Evolutionary conservation across 441 rosid genomes (phyloP), one percentile per base, ranked within the genome.

Genomic region (Eutrema salsugineum): DNA sequence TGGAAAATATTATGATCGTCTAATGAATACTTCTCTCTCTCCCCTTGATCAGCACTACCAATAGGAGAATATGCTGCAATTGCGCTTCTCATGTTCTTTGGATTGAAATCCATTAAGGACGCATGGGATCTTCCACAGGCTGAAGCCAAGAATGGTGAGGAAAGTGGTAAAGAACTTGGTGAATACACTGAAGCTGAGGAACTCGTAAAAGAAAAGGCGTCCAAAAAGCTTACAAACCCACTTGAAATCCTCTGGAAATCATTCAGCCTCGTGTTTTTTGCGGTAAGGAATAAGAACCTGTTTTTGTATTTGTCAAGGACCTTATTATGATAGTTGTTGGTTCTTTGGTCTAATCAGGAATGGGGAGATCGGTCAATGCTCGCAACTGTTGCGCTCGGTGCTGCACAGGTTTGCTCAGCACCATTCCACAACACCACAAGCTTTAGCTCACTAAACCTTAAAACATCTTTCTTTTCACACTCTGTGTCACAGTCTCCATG

Each of bases 301-400:
- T 43, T 42, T 40, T 3, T 17, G n/a, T n/a, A 11, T 20, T 66
- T 42, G 36, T 53, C 42, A 27, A 55, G 44, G 48, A 62, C 19
- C 28, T 68, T 33, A 11, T 43, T 14, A 12, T 66, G 54, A 57
- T 16, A 15, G 24, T 15, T 57, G n/a, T 9, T 0, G 22, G 11
- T 15, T 68, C 28, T 74, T 24, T 67, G 73, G 68, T 57, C 53
- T 76, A 12, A 51, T 48, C 68, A 91, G 99, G 99, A 95, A 95
- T 95, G 99, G 98, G 99, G 99, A 73, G 99, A 95, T 71, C 99
- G 99, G 55, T 92, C 98, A 42, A 95, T 95, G 99, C 97, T 95
- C 56, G 99, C 98, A 39, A 95, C 99, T 54, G 91, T 95, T 53
- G 99, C 99, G 36, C 99, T 95, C 5, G 96, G 91, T 51, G 99